Evolutionary conservation across 768 basidiomycete genomes (phyloP).

Genomic region (Tremella fuciformis): DNA sequence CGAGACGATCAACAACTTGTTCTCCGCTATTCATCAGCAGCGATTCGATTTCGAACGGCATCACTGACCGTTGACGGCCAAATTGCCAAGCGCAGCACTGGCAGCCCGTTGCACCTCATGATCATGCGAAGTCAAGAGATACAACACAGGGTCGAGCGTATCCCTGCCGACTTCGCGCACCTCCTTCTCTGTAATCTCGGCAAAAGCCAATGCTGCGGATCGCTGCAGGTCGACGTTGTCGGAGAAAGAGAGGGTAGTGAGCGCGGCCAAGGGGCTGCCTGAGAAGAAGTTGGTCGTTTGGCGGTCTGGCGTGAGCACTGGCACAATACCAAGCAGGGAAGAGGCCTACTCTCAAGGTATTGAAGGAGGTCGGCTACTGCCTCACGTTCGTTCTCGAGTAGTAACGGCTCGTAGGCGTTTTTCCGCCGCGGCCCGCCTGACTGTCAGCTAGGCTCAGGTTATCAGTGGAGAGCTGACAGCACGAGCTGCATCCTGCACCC

Average conservation of each 20-base stretch:
- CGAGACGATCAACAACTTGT: conserved; percentile 97
- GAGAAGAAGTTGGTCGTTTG: conserved; percentile 98
- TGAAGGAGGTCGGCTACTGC: conserved; percentile 96
- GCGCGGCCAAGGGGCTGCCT: conserved; percentile 82
- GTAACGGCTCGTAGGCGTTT: conserved; percentile 52
- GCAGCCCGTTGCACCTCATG: conserved; percentile 98
- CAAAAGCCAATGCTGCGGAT: conserved; percentile 95
- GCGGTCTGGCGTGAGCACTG: conserved; percentile 64
- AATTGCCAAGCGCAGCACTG: conserved; percentile 91
- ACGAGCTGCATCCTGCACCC: conserved; percentile 37
- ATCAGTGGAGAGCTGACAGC: conserved; percentile 23
- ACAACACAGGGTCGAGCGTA: conserved; percentile 96
- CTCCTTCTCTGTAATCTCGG: conserved; percentile 99
- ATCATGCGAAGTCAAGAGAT: conserved; percentile 94
- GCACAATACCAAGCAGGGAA: conserved; percentile 2
- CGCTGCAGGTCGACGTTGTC: conserved; percentile 99
- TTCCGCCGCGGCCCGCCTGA: conserved; percentile 45
- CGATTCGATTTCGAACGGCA: too few relatives aligned
- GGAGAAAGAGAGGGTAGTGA: conserved; percentile 95
- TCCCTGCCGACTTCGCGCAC: conserved; percentile 93
- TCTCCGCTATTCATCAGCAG: conserved; percentile 67
- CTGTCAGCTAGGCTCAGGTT: neutral
- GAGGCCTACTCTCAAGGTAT: conserved; percentile 88
- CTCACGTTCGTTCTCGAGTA: conserved; percentile 71
- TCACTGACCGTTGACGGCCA: conserved; percentile 91